Base-by-base conservation (phyloP, 1,284 basidiomycete genomes). In the Ceratorhiza oryzae-sativae region DNA sequence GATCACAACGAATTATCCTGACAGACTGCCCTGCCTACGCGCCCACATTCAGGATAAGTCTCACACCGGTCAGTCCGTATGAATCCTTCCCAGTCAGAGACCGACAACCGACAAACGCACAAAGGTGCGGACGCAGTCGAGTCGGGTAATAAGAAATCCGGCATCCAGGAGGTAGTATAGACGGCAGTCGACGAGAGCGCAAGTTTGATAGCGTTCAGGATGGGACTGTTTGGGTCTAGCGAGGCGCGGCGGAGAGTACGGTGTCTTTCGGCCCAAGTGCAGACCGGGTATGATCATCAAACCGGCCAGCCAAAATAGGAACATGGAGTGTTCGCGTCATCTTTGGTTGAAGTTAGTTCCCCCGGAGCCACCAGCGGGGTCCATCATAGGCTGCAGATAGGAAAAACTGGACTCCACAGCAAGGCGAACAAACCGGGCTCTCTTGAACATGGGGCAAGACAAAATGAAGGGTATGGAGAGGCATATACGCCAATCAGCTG, bases 61-160 rank as follows among this genome's bases (percentile, higher is more conserved):
- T 30, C 49, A 51, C 49, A 51, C 23, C 20, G 27, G 18, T 10
- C 10, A 5, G 15, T 41, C 36, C 56, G 25, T 20, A 9, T 23
- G 8, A 20, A 59, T 15, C 20, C 12, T 42, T 41, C 36, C 39
- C 56, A 42, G 56, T 41, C 36, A 59, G 42, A 41, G 49, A 4
- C 42, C 42, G 42, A 55, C 30, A 32, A 25, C 15, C 42, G n/a
- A 39, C 36, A 59, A 56, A 56, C n/a, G 39, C 30, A 34, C 6
- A 56, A 56, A 59, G 56, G 34, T 18, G 25, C 8, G 15, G 42
- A 25, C 56, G 56, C 56, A 59, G 56, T 59, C 56, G 56, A 59
- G 56, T 41, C 56, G 18, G 27, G 23, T 30, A 30, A 27, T 6
- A 30, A 10, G 27, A 25, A 51, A 51, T 12, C 49, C 49, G 49